Evolutionary conservation across 2,329 filamentous ascomycete genomes (phyloP), one percentile per base, ranked within the genome.

Genomic region (Neonectria neomacrospora): DNA sequence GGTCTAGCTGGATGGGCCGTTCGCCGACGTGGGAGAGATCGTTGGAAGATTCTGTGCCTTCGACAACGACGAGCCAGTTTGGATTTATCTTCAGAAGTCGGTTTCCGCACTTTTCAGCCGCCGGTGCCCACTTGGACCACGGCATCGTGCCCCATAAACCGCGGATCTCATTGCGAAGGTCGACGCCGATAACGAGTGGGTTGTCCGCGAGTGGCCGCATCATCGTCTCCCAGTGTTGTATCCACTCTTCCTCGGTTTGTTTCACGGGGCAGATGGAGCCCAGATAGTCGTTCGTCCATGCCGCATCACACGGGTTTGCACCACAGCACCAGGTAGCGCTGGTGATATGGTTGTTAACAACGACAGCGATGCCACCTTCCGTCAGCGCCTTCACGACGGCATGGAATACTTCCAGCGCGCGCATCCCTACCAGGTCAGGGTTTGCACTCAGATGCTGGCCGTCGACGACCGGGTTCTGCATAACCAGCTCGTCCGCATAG

Each of bases 341-440:
- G 1, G 89, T 91, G 75, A 91, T 91, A 76, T 91, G 90, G 76
- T 91, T 87, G 79, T 91, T 91, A 65, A 90, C 77, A 53, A 91
- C 87, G 57, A 91, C 88, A 22, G 87, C 86, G 55, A 91, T 76
- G 22, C 88, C 88, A 11, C 83, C 86, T 28, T 86, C 83, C 9
- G 89, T 91, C 70, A 91, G 78, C 11, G 87, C 81, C 51, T 81
- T 78, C 28, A 89, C 83, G 41, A 86, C 85, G 5, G 88, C 87
- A 63, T 83, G 82, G 68, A 87, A 86, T 5, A 91, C 78, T 67
- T 91, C 88, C 66, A 91, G 74, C 7, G 89, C 89, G 47, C 80
- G 80, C 54, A 79, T 73, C 1, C 86, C 86, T 9, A 84, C 74
- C 11, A 91, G 80, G 69, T 91, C 88, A 47, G 82, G 80, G 71